These are phyloP conservation scores for Penicillium crustosum DNA, from an alignment of 2,329 filamentous ascomycete genomes.

Conservation along the genomic window DNA sequence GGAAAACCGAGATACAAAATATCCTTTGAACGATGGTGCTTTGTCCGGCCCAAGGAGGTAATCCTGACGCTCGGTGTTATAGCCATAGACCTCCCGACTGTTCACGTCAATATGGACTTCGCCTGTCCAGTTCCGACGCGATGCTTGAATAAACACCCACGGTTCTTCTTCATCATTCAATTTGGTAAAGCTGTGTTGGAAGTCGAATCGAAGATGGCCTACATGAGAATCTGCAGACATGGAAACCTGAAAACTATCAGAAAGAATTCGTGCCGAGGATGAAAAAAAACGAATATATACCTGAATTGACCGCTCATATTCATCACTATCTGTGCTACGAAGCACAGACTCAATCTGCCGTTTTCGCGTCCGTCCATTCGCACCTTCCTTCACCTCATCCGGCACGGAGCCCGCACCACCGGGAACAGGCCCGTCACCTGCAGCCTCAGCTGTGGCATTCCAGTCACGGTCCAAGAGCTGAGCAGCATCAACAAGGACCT, in stretches of 20 bases:
- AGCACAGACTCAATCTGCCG: slow-evolving; percentile 11
- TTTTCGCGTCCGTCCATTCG: slow-evolving; percentile 43
- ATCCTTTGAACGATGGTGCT: slow-evolving; percentile 45
- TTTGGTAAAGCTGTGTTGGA: slow-evolving; percentile 18
- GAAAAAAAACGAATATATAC: neutral
- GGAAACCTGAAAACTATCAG: slow-evolving; percentile 23
- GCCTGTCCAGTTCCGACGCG: slow-evolving; percentile 50
- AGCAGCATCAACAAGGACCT: slow-evolving; percentile 44
- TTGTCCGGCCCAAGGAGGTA: slow-evolving; percentile 47
- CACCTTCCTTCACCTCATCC: slow-evolving; percentile 39
- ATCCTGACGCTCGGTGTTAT: slow-evolving; percentile 50
- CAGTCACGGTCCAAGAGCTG: slow-evolving; percentile 36
- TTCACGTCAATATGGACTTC: slow-evolving; percentile 41
- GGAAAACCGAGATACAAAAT: slow-evolving; percentile 52
- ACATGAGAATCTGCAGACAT: slow-evolving; percentile 48
- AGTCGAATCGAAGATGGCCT: slow-evolving; percentile 46
- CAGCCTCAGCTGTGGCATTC: slow-evolving; percentile 38
- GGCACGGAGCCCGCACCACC: slow-evolving; percentile 44
- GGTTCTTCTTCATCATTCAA: slow-evolving; percentile 19
- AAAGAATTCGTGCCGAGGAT: no score
- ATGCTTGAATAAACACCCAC: slow-evolving; percentile 48
- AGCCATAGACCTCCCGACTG: slow-evolving; percentile 44
- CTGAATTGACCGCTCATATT: slow-evolving; percentile 14
- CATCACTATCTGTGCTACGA: neutral
- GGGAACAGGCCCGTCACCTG: slow-evolving; percentile 38